A percentile compares a stretch with the other conserved stretches of the same genome.
phyloP scores from a whole-genome alignment of 2,329 filamentous ascomycete species.

The Annulohypoxylon truncatum region DNA sequence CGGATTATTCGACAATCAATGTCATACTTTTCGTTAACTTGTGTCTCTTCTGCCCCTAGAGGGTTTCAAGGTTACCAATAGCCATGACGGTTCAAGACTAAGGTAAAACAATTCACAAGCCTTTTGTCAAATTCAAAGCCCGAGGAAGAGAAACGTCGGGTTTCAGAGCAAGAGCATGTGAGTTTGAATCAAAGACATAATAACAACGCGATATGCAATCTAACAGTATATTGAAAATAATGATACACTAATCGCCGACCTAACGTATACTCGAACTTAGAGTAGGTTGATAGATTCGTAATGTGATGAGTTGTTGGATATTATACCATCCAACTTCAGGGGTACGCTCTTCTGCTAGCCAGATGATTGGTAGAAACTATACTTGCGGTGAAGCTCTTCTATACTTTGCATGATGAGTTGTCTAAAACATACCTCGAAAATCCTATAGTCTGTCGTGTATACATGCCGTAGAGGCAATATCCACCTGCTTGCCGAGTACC shows the following conservation, averaged over 20 bases:
- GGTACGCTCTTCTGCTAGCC: not conserved
- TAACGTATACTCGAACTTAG: not conserved
- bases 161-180: not conserved
- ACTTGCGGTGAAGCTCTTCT: not conserved
- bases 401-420: not conserved
- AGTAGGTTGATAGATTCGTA: not conserved
- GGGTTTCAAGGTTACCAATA: not conserved
- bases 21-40: conserved; percentile 1
- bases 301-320: not conserved
- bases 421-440: not conserved
- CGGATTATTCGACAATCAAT: conserved; percentile 10
- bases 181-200: not conserved
- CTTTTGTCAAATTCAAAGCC: not conserved
- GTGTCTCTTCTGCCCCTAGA: not conserved
- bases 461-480: not conserved
- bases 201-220: not conserved
- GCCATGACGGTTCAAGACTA: not conserved
- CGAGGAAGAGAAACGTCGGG: not conserved
- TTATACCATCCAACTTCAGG: not conserved
- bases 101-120: not conserved
- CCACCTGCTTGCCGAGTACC: not conserved
- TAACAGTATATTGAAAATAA: not conserved
- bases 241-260: not conserved
- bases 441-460: not conserved
- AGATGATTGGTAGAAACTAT: not conserved